These are phyloP conservation scores for Porphyrellus cyaneotinctus DNA, from an alignment of 768 basidiomycete genomes.

Conservation along the genomic window DNA sequence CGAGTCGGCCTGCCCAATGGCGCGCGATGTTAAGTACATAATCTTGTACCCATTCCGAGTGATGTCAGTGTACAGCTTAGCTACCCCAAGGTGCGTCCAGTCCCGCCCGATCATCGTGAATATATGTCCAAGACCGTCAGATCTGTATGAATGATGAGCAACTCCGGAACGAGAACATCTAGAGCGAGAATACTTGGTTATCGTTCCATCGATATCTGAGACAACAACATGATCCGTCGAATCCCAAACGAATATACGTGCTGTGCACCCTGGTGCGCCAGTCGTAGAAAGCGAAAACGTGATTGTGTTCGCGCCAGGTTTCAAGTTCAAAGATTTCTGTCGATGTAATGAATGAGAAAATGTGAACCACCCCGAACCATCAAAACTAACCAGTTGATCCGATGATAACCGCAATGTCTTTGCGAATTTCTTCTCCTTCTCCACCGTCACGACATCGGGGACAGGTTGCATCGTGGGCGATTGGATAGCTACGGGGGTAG, in stretches of 20 bases:
- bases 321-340: constrained; percentile 82
- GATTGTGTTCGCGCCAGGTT: constrained; percentile 84
- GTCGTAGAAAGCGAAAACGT: constrained; percentile 90
- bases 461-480: constrained; percentile 30
- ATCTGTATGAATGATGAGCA: constrained; percentile 43
- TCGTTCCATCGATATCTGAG: constrained; percentile 98
- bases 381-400: constrained; percentile 74
- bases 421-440: constrained; percentile 58
- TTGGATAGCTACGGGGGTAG: constrained; percentile 34
- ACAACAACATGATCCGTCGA: constrained; percentile 86
- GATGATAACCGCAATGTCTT: constrained; percentile 93
- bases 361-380: neutral
- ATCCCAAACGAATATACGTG: constrained; percentile 95
- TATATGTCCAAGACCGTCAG: constrained; percentile 93
- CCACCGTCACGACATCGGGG: constrained; percentile 3
- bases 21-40: constrained; percentile 94
- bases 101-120: constrained; percentile 97
- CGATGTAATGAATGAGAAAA: neutral
- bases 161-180: neutral
- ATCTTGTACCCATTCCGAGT: constrained; percentile 94
- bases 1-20: constrained; percentile 96
- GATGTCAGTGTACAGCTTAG: constrained; percentile 96
- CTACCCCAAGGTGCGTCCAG: constrained; percentile 97
- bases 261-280: constrained; percentile 78
- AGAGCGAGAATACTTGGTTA: constrained; percentile 73